Evolutionary conservation across 805 yeast species (phyloP).

Genomic region (Zygosaccharomyces pseudorouxii): DNA sequence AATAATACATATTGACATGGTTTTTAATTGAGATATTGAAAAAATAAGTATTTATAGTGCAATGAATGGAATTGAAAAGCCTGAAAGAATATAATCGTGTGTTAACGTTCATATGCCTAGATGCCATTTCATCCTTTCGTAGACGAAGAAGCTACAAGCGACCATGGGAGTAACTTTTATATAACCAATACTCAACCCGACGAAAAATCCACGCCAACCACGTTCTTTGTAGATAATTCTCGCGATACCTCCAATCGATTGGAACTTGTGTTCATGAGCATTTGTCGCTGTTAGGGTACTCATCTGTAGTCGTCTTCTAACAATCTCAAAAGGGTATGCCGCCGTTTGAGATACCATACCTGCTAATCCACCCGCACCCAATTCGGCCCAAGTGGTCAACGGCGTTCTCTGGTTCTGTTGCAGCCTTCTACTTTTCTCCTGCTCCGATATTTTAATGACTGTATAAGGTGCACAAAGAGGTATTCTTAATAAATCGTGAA

Average conservation of each 20-base stretch:
- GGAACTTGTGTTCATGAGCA: conserved; percentile 40
- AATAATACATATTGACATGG: conserved; percentile 3
- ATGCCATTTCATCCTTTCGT: conserved; percentile 73
- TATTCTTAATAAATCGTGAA: conserved; percentile 83
- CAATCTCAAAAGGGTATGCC: conserved; percentile 93
- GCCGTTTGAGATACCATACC: conserved; percentile 95
- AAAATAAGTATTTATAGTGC: neutral
- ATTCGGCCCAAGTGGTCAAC: conserved; percentile 84
- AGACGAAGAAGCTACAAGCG: conserved; percentile 92
- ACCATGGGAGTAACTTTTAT: conserved; percentile 95
- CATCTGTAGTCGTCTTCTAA: conserved; percentile 93
- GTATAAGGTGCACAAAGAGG: conserved; percentile 50
- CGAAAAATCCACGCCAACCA: conserved; percentile 85
- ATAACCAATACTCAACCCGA: conserved; percentile 93
- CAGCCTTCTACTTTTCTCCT: conserved; percentile 15
- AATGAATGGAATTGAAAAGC: neutral
- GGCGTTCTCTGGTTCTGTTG: conserved; percentile 48
- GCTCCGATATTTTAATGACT: conserved; percentile 32
- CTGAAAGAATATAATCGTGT: neutral
- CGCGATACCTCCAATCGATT: conserved; percentile 38
- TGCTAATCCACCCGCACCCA: conserved; percentile 91
- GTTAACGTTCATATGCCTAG: conserved; percentile 50
- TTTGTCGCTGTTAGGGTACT: conserved; percentile 66
- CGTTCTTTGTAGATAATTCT: conserved; percentile 59
- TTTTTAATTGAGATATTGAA: neutral